Base-by-base conservation (phyloP, 2,329 filamentous ascomycete species). In the Aspergillus sp. region DNA sequence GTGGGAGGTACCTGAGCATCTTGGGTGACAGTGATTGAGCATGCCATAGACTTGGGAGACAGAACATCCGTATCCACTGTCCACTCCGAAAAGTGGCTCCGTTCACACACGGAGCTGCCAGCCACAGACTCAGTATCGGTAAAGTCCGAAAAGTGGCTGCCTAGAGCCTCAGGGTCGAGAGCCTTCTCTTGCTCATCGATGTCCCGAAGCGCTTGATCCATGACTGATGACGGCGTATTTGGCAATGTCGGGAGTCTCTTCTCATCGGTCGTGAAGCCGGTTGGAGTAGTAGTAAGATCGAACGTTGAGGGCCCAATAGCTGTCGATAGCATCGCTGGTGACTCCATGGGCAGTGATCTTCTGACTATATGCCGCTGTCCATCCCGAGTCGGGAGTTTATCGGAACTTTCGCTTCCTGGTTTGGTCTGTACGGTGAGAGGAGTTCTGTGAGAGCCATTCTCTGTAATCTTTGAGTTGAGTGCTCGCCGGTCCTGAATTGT, bases 181-280 rank as follows among this genome's bases (percentile, higher is more conserved):
- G 66, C 69, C 19, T 64, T 67, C 59, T 75, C 72, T 25, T 66
- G 66, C 17, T 70, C 70, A 27, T 77, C 73, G 27, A 77, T 69
- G 17, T 73, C 72, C 15, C 70, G 70, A 15, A 77, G 66, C 8
- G 74, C 75, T 59, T 78, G 75, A 21, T 79, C 75, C 71, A 78
- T 73, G 38, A 78, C 78, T 1, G 78, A 80, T 0, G 78, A 80
- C 27, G 78, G 79, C 5, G 77, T 77, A 62, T 80, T 81, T 8
- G 79, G 79, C 19, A 81, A 69, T 7, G 78, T 79, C 5, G 79
- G 79, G 21, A 81, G 70, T 42, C 78, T 68, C 61, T 81, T 81
- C 17, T 76, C 69, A 32, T 66, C 66, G 17, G 71, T 62, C 57
- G 73, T 67, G 2, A 70, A 58, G 8, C 70, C 67, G 4, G 67